These are phyloP conservation scores for Cardamine occulta DNA, from an alignment of 345 rosid species.

Conservation along the genomic window DNA sequence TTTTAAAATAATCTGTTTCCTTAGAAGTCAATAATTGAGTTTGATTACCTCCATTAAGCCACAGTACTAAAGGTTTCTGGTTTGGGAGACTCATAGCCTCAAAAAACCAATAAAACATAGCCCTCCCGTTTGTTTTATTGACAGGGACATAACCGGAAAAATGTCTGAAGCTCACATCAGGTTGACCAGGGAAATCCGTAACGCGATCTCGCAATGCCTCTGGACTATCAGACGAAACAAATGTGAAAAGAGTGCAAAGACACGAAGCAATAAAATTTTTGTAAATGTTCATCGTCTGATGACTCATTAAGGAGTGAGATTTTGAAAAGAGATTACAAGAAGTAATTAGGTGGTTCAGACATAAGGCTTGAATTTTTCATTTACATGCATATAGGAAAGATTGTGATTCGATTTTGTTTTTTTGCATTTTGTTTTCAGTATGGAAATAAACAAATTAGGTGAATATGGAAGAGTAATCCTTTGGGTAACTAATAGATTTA, in stretches of 20 bases:
- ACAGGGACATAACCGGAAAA: slow-evolving; percentile 82
- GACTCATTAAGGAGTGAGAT: slow-evolving; percentile 22
- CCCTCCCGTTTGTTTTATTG: slow-evolving; percentile 60
- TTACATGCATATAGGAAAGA: slow-evolving; percentile 53
- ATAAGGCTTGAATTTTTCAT: background rate
- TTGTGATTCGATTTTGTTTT: background rate
- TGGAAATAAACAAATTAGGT: slow-evolving; percentile 9
- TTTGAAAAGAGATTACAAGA: background rate
- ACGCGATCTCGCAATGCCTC: slow-evolving; percentile 55
- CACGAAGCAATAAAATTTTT: slow-evolving; percentile 4
- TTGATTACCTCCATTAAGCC: slow-evolving; percentile 94
- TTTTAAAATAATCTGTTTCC: background rate
- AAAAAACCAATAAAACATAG: slow-evolving; percentile 91
- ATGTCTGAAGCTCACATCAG: slow-evolving; percentile 63
- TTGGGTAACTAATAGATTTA: slow-evolving; percentile 17
- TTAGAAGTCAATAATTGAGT: slow-evolving; percentile 3
- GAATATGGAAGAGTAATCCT: slow-evolving; percentile 24
- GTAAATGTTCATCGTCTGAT: slow-evolving; percentile 13
- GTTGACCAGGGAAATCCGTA: slow-evolving; percentile 68
- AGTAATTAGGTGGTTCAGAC: background rate
- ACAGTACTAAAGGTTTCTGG: slow-evolving; percentile 77
- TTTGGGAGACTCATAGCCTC: slow-evolving; percentile 64
- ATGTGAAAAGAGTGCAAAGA: slow-evolving; percentile 11
- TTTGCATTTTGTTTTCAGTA: background rate
- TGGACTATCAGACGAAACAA: slow-evolving; percentile 22